A percentile compares a stretch with the other conserved stretches of the same genome.
Evolutionary conservation across 257 asterid genomes (phyloP).

Genomic region (Solanum piurae): DNA sequence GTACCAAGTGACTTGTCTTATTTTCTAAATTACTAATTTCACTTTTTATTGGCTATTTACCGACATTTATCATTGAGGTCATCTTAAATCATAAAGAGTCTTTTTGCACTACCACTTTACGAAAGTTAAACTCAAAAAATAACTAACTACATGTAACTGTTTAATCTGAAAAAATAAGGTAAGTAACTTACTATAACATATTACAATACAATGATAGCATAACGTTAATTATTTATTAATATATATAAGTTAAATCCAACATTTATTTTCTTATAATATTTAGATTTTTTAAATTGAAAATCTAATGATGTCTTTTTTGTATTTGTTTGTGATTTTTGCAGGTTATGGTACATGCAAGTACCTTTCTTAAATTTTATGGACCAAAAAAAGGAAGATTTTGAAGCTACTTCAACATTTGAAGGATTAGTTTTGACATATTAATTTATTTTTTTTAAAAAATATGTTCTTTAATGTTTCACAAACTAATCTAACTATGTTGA

Average conservation of each 20-base stretch:
- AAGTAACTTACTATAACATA: neutral
- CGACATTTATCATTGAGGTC: neutral
- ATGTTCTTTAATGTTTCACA: neutral
- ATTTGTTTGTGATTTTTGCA: slow-evolving; percentile 8
- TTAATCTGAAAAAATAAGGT: neutral
- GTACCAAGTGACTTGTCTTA: neutral
- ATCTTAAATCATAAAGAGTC: neutral
- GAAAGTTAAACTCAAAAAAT: neutral
- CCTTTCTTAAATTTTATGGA: neutral
- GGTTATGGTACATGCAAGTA: slow-evolving; percentile 56
- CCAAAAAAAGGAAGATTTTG: neutral
- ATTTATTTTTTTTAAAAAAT: neutral
- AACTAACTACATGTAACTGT: neutral
- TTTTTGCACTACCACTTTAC: neutral
- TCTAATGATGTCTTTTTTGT: neutral
- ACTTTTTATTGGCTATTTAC: neutral
- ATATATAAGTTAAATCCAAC: neutral
- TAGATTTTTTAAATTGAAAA: neutral
- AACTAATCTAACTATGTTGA: neutral
- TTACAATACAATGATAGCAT: neutral
- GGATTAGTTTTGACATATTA: neutral
- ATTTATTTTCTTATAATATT: neutral
- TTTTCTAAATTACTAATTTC: neutral
- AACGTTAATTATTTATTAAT: no score
- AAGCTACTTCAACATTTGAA: neutral